Percentiles rank a stretch among this genome's conserved stretches.
Conservation (phyloP, 164 flowering plant genomes). For the Macadamia tetraphylla region DNA sequence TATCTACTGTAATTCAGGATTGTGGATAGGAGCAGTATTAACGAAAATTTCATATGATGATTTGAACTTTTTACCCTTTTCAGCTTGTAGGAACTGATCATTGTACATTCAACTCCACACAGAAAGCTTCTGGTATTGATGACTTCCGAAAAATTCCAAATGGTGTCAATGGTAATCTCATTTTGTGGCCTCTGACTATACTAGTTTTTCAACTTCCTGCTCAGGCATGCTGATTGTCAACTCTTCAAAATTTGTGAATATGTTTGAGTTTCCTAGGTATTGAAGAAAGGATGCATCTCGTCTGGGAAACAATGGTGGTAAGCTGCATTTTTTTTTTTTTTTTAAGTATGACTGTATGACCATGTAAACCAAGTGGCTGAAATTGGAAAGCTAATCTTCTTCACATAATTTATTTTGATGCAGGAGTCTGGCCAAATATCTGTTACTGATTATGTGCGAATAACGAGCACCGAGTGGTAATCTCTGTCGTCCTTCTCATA, state of each 20-base stretch:
- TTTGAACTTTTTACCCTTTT: constrained; percentile 15
- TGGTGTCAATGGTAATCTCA: constrained; percentile 90
- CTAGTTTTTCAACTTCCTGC: background rate
- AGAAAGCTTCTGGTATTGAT: constrained; percentile 83
- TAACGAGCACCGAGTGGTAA: constrained; percentile 95
- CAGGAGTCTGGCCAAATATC: constrained; percentile 92
- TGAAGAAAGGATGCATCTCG: constrained; percentile 95
- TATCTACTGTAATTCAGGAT: background rate
- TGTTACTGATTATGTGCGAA: constrained; percentile 68
- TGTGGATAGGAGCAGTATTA: background rate
- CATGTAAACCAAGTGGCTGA: background rate
- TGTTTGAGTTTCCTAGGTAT: constrained; percentile 44
- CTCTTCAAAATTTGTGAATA: constrained; percentile 4
- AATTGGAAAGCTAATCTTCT: constrained; percentile 3
- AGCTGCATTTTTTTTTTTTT: constrained; percentile 14
- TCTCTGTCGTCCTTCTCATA: background rate
- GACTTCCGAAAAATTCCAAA: constrained; percentile 97
- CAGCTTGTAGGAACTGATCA: constrained; percentile 99
- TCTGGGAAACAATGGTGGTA: constrained; percentile 98
- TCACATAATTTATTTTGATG: constrained; percentile 4
- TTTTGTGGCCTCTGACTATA: background rate
- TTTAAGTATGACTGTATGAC: background rate
- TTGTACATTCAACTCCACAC: constrained; percentile 84
- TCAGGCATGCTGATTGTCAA: background rate
- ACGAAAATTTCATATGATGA: background rate